These are phyloP conservation scores for Agapanthus africanus DNA, from an alignment of 106 monocot species.

Conservation along the genomic window DNA sequence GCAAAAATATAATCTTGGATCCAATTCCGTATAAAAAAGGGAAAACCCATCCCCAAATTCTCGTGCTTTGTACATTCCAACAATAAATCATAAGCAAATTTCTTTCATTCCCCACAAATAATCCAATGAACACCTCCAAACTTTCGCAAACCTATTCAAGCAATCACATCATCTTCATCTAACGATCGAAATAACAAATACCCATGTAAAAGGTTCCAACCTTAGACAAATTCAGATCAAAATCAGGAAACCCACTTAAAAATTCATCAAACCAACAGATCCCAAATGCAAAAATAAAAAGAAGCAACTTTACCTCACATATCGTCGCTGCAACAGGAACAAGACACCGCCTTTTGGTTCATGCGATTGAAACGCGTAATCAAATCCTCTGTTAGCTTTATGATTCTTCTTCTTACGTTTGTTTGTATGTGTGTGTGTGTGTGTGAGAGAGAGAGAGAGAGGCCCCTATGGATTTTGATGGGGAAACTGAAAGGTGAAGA, in stretches of 20 bases:
- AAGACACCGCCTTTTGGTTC: no score
- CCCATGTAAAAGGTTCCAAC: not conserved
- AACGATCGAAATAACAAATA: not conserved
- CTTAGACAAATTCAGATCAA: conserved; percentile 1
- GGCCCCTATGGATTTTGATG: not conserved
- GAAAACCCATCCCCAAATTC: not conserved
- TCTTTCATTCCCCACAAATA: not conserved
- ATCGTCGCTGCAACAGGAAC: no score
- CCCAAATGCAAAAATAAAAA: not conserved
- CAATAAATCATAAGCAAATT: not conserved
- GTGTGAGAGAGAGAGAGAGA: not conserved
- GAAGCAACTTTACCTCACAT: not conserved
- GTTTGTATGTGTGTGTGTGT: no score
- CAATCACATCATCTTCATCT: not conserved
- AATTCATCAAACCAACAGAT: not conserved
- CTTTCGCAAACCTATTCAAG: not conserved
- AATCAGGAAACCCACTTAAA: not conserved
- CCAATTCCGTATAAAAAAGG: not conserved
- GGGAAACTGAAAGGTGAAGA: not conserved
- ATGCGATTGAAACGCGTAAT: no score
- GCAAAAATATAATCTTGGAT: not conserved
- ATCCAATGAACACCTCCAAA: not conserved
- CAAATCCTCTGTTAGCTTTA: not conserved
- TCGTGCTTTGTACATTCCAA: not conserved
- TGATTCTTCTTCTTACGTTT: not conserved